Conservation (phyloP, 768 basidiomycete genomes). For the Cantharellus cinnabarinus region DNA sequence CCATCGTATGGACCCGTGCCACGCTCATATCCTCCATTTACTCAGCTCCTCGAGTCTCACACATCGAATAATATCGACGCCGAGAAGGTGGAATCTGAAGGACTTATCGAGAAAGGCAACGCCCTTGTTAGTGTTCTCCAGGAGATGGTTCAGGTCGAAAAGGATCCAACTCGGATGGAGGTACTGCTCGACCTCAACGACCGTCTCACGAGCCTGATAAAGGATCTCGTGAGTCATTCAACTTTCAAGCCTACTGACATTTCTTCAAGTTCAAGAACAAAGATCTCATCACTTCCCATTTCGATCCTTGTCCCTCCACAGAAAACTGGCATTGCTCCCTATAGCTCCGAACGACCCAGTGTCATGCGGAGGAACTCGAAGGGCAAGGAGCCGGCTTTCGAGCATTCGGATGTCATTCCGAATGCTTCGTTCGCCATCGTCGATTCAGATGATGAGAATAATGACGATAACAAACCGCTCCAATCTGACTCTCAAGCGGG, state of each 20-base stretch:
- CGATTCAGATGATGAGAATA: neutral
- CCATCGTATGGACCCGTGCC: neutral
- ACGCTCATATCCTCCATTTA: neutral
- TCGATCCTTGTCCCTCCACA: neutral
- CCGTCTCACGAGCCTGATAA: slow-evolving; percentile 35
- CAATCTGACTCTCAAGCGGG: neutral
- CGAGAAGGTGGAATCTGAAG: neutral
- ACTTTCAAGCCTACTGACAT: neutral
- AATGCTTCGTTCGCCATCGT: neutral
- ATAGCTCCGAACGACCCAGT: neutral
- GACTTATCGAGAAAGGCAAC: slow-evolving; percentile 9
- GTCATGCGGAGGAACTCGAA: neutral
- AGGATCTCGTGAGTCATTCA: slow-evolving; percentile 17
- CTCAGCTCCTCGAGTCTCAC: neutral
- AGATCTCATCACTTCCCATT: neutral
- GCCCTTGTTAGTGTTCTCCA: slow-evolving; percentile 32
- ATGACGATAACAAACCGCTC: neutral
- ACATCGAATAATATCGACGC: neutral
- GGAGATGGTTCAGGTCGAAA: slow-evolving; percentile 21
- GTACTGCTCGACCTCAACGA: slow-evolving; percentile 58
- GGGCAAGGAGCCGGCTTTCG: neutral
- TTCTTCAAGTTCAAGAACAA: too few species aligned
- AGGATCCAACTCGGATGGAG: slow-evolving; percentile 25
- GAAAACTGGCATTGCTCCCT: neutral
- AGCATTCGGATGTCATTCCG: neutral